These are phyloP conservation scores for Albifimbria verrucaria DNA, from an alignment of 2,329 filamentous ascomycete genomes.

Conservation along the genomic window DNA sequence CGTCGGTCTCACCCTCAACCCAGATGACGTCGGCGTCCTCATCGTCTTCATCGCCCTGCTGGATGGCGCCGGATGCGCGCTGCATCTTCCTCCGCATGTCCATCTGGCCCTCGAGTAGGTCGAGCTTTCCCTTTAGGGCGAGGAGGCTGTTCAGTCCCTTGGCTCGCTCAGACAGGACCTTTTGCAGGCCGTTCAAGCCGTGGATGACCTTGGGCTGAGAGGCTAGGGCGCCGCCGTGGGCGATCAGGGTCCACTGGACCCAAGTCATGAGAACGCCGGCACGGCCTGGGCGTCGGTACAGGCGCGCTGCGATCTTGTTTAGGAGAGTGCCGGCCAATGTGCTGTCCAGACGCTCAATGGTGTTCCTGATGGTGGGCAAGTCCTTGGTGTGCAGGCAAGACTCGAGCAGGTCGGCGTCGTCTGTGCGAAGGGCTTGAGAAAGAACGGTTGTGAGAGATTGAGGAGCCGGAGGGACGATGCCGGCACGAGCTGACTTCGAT, in stretches of 20 bases:
- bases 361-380: conserved; percentile 73
- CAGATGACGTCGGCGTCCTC: conserved; percentile 75
- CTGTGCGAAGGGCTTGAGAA: conserved; percentile 86
- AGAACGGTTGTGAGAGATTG: conserved; percentile 90
- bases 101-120: conserved; percentile 90
- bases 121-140: conserved; percentile 89
- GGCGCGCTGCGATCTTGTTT: conserved; percentile 77
- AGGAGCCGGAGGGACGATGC: conserved; percentile 62
- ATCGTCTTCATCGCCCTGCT: conserved; percentile 47
- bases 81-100: conserved; percentile 71
- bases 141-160: conserved; percentile 78
- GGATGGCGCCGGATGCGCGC: conserved; percentile 29
- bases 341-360: conserved; percentile 87
- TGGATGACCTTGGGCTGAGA: conserved; percentile 80
- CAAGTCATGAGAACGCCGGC: conserved; percentile 89
- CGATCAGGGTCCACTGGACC: conserved; percentile 92
- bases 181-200: conserved; percentile 74
- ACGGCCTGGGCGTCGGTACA: conserved; percentile 83
- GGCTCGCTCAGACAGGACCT: conserved; percentile 83
- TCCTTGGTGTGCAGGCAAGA: conserved; percentile 84
- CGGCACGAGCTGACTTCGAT: conserved; percentile 40
- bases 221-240: conserved; percentile 87
- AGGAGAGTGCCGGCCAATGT: conserved; percentile 76
- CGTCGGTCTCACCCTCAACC: conserved; percentile 75
- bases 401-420: conserved; percentile 86